Conservation (phyloP, 305 asterid species). For the Monarda citriodora region DNA sequence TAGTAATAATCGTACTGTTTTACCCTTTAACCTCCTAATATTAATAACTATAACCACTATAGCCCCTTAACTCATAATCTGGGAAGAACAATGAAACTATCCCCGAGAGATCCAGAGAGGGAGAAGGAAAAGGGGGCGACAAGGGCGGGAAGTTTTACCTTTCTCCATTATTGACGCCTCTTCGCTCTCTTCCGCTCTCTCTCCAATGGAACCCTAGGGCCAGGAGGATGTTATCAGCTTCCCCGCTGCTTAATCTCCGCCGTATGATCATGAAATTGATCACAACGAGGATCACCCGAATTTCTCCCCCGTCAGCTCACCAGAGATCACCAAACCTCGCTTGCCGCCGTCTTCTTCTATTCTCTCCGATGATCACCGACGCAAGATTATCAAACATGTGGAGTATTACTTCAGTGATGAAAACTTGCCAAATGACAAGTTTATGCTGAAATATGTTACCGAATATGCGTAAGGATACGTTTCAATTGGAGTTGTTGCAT, state of each 20-base stretch:
- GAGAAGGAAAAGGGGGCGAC: slow-evolving; percentile 15
- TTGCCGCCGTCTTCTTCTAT: slow-evolving; percentile 31
- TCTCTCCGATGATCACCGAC: slow-evolving; percentile 70
- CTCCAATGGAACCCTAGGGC: slow-evolving; percentile 32
- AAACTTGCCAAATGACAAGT: slow-evolving; percentile 81
- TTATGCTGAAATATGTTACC: slow-evolving; percentile 60
- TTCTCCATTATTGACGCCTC: slow-evolving; percentile 30
- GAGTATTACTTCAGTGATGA: slow-evolving; percentile 97
- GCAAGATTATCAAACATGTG: slow-evolving; percentile 83
- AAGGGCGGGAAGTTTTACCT: slow-evolving; percentile 44
- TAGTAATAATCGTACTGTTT: no score
- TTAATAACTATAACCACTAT: no score
- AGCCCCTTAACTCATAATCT: no score
- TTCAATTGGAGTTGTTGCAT: slow-evolving; percentile 85
- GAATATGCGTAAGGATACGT: slow-evolving; percentile 75
- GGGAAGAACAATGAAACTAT: no score
- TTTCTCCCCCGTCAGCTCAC: slow-evolving; percentile 77
- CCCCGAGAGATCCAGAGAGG: slow-evolving; percentile 46
- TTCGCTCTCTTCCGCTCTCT: slow-evolving; percentile 25
- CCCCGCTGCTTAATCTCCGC: slow-evolving; percentile 49
- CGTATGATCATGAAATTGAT: slow-evolving; percentile 48
- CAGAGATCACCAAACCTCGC: slow-evolving; percentile 43
- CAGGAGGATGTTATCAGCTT: slow-evolving; percentile 36
- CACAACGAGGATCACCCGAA: slow-evolving; percentile 50
- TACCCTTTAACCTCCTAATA: no score